These are phyloP conservation scores for Phoma sp. DNA, from an alignment of 2,329 filamentous ascomycete genomes.

Conservation along the genomic window DNA sequence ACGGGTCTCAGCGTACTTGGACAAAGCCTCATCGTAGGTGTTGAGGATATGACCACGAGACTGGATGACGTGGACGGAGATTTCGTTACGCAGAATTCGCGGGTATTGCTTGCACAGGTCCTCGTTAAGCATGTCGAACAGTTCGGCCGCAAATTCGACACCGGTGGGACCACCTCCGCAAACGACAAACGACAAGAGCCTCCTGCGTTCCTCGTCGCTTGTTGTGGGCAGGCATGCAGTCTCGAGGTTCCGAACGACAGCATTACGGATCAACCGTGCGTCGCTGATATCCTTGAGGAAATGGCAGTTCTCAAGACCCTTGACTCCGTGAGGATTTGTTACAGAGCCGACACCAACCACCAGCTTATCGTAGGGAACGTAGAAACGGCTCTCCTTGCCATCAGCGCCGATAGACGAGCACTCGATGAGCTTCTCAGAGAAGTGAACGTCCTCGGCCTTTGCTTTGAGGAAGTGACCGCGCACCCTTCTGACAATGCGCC, in stretches of 20 bases:
- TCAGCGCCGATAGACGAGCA: conserved; percentile 74
- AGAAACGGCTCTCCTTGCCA: conserved; percentile 83
- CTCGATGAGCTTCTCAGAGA: conserved; percentile 89
- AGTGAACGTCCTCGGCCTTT: conserved; percentile 86
- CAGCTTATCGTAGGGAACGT: conserved; percentile 96
- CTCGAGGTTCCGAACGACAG: conserved; percentile 88
- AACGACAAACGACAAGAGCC: conserved; percentile 93
- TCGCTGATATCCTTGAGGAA: conserved; percentile 97
- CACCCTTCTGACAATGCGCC: conserved; percentile 79
- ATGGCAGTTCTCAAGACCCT: conserved; percentile 90
- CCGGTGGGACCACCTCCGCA: conserved; percentile 95
- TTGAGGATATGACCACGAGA: conserved; percentile 94
- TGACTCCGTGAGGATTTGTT: conserved; percentile 94
- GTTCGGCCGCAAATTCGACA: conserved; percentile 95
- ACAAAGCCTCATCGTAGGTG: conserved; percentile 95
- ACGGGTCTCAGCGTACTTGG: conserved; percentile 87
- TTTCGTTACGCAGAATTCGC: conserved; percentile 90
- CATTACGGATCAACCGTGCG: conserved; percentile 86
- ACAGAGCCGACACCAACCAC: conserved; percentile 90
- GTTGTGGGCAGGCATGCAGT: conserved; percentile 92
- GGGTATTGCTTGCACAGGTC: conserved; percentile 81
- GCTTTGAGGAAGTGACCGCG: conserved; percentile 91
- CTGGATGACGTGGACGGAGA: conserved; percentile 96
- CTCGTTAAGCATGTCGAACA: conserved; percentile 96
- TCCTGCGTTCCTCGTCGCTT: conserved; percentile 81